Evolutionary conservation across 495 filamentous ascomycete genomes (phyloP).

Genomic region (Aspergillus nidulans): DNA sequence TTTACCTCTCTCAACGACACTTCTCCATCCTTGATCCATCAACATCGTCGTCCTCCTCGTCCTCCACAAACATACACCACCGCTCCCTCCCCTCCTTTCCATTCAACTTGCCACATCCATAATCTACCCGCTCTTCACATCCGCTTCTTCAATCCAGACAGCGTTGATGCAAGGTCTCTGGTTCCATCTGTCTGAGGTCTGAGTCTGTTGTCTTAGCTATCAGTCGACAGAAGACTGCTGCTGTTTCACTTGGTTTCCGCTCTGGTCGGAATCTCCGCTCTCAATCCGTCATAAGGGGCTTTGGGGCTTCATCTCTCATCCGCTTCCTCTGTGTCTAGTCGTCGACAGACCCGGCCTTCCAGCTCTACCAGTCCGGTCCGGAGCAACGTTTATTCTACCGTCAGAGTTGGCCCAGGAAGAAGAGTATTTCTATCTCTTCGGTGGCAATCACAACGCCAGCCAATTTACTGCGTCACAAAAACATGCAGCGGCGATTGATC

Average conservation of each 20-base stretch:
- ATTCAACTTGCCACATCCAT: too few relatives aligned
- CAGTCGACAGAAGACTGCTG: neutral
- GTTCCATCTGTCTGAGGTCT: neutral
- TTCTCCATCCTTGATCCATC: neutral
- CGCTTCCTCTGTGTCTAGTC: neutral
- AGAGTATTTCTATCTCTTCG: neutral
- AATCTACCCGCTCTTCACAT: neutral
- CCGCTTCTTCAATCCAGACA: neutral
- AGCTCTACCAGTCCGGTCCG: neutral
- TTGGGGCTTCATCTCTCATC: neutral
- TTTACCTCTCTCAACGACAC: neutral
- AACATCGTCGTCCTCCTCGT: neutral
- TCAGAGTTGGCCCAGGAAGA: neutral
- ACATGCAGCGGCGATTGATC: neutral
- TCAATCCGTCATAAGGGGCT: neutral
- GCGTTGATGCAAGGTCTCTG: neutral
- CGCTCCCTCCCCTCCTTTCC: too few relatives aligned
- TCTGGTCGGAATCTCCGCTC: neutral
- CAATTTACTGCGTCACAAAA: neutral
- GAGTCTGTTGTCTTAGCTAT: constrained; percentile 8
- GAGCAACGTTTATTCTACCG: too few relatives aligned
- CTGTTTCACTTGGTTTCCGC: constrained; percentile 11
- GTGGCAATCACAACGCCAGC: neutral
- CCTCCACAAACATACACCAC: too few relatives aligned
- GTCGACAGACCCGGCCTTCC: neutral